These are phyloP conservation scores for Straminergon stramineum DNA, from an alignment of 225 moss, liverwort and hornwort species.

Conservation along the genomic window DNA sequence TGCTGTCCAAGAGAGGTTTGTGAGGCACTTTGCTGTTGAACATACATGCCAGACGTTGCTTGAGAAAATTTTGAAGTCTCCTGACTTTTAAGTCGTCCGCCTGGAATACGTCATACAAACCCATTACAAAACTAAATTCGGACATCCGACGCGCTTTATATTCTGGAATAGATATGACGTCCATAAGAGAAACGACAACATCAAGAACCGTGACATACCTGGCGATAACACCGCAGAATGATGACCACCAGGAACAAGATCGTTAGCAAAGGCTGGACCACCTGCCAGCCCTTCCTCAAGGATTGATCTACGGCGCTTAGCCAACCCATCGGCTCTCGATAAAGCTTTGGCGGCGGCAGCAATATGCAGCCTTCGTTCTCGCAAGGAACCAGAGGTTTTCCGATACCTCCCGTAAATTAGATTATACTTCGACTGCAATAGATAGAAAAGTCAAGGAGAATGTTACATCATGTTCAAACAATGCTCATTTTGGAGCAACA, in stretches of 20 bases:
- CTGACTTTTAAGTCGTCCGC: conserved; percentile 21
- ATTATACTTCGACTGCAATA: conserved; percentile 76
- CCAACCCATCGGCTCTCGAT: conserved; percentile 48
- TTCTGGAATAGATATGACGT: background rate
- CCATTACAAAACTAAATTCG: background rate
- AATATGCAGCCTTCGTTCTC: conserved; percentile 72
- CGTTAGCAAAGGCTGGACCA: conserved; percentile 14
- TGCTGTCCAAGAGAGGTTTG: conserved; percentile 64
- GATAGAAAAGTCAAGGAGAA: background rate
- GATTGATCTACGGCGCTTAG: conserved; percentile 34
- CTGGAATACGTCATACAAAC: conserved; percentile 10
- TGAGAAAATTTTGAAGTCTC: conserved; percentile 26
- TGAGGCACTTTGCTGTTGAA: conserved; percentile 44
- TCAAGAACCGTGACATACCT: conserved; percentile 13
- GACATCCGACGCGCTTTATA: background rate
- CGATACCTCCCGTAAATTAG: conserved; percentile 74
- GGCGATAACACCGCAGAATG: conserved; percentile 18
- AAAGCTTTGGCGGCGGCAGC: conserved; percentile 66
- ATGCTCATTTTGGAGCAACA: background rate
- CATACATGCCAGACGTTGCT: conserved; percentile 23
- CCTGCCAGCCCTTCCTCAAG: conserved; percentile 21
- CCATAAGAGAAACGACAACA: background rate
- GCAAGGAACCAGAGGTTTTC: conserved; percentile 52
- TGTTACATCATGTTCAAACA: background rate
- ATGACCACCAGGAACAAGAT: conserved; percentile 19